phyloP scores from a whole-genome alignment of 1,284 basidiomycete genomes.

The Cryptococcus sp. region DNA sequence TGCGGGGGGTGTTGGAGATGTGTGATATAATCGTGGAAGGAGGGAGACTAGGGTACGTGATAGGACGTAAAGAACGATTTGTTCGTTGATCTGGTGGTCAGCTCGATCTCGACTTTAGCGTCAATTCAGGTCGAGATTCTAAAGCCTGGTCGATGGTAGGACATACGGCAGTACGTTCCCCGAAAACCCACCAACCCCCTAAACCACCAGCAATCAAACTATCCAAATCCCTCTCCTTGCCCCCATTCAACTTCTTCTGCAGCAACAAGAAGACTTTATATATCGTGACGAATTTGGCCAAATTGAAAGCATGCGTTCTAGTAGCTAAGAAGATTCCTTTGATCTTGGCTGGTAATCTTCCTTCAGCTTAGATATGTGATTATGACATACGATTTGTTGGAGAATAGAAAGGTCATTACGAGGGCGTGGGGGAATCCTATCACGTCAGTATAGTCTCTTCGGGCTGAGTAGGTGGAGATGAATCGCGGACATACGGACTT shows the following conservation, averaged over 20 bases:
- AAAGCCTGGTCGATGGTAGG: neutral
- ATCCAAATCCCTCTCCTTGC: conserved; percentile 73
- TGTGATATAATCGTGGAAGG: conserved; percentile 61
- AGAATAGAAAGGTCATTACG: conserved; percentile 96
- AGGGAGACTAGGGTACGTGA: conserved; percentile 83
- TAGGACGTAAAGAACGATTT: conserved; percentile 96
- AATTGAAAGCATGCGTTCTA: conserved; percentile 60
- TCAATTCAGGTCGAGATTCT: neutral
- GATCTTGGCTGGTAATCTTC: conserved; percentile 39
- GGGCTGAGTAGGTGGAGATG: neutral
- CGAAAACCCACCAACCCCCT: conserved; percentile 90
- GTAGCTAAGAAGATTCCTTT: conserved; percentile 77
- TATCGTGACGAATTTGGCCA: conserved; percentile 87
- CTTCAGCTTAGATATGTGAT: neutral
- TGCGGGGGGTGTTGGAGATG: conserved; percentile 36
- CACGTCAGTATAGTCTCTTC: neutral
- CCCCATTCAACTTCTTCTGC: conserved; percentile 73
- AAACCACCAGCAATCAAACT: conserved; percentile 90
- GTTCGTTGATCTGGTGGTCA: conserved; percentile 72
- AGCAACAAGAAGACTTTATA: conserved; percentile 84
- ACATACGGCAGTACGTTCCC: conserved; percentile 74
- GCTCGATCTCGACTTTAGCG: neutral
- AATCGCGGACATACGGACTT: conserved; percentile 63
- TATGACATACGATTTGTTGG: conserved; percentile 70
- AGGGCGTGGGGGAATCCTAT: conserved; percentile 88